Base-by-base conservation (phyloP, 192 early-diverging fungal species). In the Umbelopsis vinacea region DNA sequence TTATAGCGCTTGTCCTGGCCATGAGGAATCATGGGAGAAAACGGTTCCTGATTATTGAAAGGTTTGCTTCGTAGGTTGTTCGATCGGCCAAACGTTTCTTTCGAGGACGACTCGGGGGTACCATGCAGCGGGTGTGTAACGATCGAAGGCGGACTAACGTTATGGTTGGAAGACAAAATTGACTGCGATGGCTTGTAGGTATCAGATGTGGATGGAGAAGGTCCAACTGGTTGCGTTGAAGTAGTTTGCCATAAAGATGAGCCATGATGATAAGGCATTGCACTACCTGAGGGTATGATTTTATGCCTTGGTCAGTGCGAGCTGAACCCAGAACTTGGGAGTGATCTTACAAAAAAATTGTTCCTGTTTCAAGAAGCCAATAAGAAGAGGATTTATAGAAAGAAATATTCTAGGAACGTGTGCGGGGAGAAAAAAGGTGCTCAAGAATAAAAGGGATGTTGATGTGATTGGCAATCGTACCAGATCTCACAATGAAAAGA, bases 241-340 rank as follows among this genome's bases (percentile, higher is more conserved):
- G 26, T 22, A 17, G 57, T 63, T 63, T 63, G 57, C 57, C 57
- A 63, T 63, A 35, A 19, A 29, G 57, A 63, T 6, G 26, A 35
- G 33, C 33, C 57, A 63, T 63, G 57, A 11, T 63, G 57, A 63
- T 63, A 63, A 17, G 57, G 57, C 57, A 63, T 63, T 63, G 57
- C 57, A 63, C 2, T 63, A 37, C 57, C 17, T 63, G 33, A 63
- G 12, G n/a, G 14, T 17, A 22, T 26, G 29, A 26, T 19, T 29
- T 24, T 14, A 19, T 17, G 33, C 26, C 57, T 63, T 63, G 57
- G 57, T 63, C 57, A 63, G 57, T 63, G 57, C 57, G 57, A 63
- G 57, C 14, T 43, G 26, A 37, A 35, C 33, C 33, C 26, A 63
- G 29, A 63, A 63, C 17, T 63, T 50, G 48, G 33, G 57, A 63